Evolutionary conservation across 2,329 filamentous ascomycete genomes (phyloP).

Genomic region (Diaporthe aspalathi): DNA sequence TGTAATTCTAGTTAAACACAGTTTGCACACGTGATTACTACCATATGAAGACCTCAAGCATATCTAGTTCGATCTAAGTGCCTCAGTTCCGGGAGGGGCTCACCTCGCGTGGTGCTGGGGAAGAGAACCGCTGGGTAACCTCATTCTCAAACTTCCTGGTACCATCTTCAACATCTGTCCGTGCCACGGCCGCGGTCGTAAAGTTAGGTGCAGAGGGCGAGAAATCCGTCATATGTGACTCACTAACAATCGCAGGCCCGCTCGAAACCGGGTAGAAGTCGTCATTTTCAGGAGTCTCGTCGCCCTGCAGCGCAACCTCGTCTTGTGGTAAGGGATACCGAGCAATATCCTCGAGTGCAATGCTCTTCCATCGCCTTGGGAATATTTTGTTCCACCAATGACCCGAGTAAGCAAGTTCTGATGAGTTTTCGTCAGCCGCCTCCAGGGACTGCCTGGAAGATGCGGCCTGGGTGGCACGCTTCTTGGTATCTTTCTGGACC

Average conservation of each 20-base stretch:
- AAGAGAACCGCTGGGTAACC: conserved; percentile 2
- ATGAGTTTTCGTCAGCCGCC: background rate
- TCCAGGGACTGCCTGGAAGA: background rate
- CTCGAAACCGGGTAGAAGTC: background rate
- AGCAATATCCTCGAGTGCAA: conserved; percentile 35
- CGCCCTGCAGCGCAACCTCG: conserved; percentile 26
- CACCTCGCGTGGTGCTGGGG: background rate
- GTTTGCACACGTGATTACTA: no score
- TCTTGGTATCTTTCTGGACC: conserved; percentile 20
- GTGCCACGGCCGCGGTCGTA: background rate
- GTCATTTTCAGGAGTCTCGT: background rate
- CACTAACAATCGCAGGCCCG: background rate
- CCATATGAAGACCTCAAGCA: no score
- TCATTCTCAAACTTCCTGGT: background rate
- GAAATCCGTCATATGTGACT: background rate
- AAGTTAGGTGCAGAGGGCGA: background rate
- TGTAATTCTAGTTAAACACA: background rate
- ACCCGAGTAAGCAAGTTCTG: no score
- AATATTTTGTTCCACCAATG: conserved; percentile 4
- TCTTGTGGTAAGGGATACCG: conserved; percentile 18
- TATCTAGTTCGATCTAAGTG: background rate
- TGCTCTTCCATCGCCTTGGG: conserved; percentile 14
- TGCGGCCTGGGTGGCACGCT: background rate
- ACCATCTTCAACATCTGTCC: background rate
- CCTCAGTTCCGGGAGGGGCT: background rate